Evolutionary conservation across 495 filamentous ascomycete species (phyloP), one percentile per base, ranked within the genome.

Genomic region (Coniosporium apollinis): DNA sequence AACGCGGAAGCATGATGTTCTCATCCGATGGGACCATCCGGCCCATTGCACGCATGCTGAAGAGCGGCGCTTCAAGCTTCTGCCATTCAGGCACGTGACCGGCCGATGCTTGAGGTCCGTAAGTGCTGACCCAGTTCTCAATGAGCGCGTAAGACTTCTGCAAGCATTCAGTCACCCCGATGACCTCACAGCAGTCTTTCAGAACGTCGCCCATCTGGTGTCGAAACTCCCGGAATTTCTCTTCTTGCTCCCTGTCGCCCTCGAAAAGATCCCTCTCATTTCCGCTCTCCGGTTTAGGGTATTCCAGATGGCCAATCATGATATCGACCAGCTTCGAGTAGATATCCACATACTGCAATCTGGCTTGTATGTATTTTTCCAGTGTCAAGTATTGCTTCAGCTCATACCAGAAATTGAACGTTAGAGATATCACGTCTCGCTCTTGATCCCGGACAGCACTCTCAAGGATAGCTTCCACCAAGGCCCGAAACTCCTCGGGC

Each of bases 401-500:
- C 54, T 99, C 89, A 55, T 91, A 96, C 89, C 89, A 99, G 61
- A 96, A 96, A 34, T 74, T 71, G 56, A 96, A 96, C 0, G 89
- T 99, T 39, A 86, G 70, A 19, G 80, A 76, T 34, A 96, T 78
- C 6, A 82, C 84, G 34, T 96, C 89, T 37, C 79, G 66, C 33
- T 94, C 85, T 52, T 74, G 72, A 53, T 99, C 89, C 43, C 74
- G 65, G 16, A 78, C 77, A 41, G 78, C 82, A 53, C 85, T 93
- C 57, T 99, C 87, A 19, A 94, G 67, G 21, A 96, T 71, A 5
- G 78, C 73, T 48, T 94, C 83, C 6, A 96, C 89, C 2, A 99
- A 62, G n/a, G 69, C 72, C 4, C 78, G 70, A 58, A 94, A 94
- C 26, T 84, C 68, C 15, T 56, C 55, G 2, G 89, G 84, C 44